Evolutionary conservation across 176 grass and related monocot species (phyloP).

Genomic region (Zoysia japonica): DNA sequence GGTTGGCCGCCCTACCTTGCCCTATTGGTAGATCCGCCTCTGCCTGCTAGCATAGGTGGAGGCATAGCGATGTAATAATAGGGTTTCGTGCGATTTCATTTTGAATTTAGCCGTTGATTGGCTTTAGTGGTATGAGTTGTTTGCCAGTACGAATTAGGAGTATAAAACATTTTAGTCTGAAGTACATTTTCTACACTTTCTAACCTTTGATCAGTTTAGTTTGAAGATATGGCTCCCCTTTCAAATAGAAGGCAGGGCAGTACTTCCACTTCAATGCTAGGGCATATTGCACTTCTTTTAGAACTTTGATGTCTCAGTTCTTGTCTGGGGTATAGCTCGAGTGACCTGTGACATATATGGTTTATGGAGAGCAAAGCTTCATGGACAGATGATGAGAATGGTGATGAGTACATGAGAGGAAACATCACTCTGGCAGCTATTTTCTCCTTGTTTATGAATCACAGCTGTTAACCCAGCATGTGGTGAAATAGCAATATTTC

Average conservation of each 20-base stretch:
- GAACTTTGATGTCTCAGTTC: background rate
- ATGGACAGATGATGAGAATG: background rate
- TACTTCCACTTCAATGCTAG: background rate
- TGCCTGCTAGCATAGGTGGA: too few relatives aligned
- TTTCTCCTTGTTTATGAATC: background rate
- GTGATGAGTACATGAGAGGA: background rate
- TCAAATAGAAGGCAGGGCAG: too few relatives aligned
- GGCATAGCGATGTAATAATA: too few relatives aligned
- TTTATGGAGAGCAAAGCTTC: background rate
- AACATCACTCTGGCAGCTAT: background rate
- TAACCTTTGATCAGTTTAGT: background rate
- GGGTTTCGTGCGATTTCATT: too few relatives aligned
- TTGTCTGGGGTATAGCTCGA: background rate
- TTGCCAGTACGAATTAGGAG: too few relatives aligned
- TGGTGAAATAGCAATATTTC: background rate
- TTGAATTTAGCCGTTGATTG: too few relatives aligned
- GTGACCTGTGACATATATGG: background rate
- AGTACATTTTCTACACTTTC: too few relatives aligned
- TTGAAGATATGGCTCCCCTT: background rate
- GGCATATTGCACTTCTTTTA: slow-evolving; percentile 9
- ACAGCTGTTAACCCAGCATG: background rate
- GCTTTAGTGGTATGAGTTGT: too few relatives aligned
- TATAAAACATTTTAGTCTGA: too few relatives aligned
- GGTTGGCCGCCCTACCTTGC: too few relatives aligned
- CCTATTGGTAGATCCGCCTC: too few relatives aligned